Evolutionary conservation across 805 yeast species (phyloP).

Genomic region (Starmerella kuoi): DNA sequence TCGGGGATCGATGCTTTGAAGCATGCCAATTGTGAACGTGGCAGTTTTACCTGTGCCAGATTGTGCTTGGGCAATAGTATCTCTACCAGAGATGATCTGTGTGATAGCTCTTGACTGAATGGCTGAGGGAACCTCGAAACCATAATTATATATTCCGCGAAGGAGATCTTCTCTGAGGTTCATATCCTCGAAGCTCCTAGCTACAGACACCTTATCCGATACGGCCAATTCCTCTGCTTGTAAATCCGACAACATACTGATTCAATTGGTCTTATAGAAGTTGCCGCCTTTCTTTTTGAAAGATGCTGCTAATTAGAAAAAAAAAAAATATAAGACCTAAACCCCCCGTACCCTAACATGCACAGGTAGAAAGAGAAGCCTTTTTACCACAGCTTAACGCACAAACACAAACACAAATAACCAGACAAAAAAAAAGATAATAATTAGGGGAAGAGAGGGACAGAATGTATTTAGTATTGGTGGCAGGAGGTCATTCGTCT

Average conservation of each 20-base stretch:
- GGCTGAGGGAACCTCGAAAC: slow-evolving; percentile 71
- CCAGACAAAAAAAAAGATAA: no score
- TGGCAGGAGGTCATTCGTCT: slow-evolving; percentile 54
- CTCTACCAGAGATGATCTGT: slow-evolving; percentile 65
- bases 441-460: no score
- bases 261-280: no score
- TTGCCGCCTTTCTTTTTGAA: background rate
- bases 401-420: no score
- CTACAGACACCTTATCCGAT: slow-evolving; percentile 42
- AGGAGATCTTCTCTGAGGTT: slow-evolving; percentile 30
- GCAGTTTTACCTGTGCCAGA: slow-evolving; percentile 99
- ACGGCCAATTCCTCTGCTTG: slow-evolving; percentile 44
- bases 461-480: slow-evolving; percentile 33
- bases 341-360: no score
- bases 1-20: slow-evolving; percentile 70
- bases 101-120: slow-evolving; percentile 71
- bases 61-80: slow-evolving; percentile 90
- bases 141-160: slow-evolving; percentile 63
- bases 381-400: no score
- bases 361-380: no score
- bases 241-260: slow-evolving; percentile 22
- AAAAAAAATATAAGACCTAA: no score
- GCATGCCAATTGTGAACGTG: slow-evolving; percentile 87
- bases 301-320: no score
- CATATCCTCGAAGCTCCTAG: slow-evolving; percentile 26